Evolutionary conservation across 257 asterid genomes (phyloP), one percentile per base, ranked within the genome.

Genomic region (Plectranthus barbatus): DNA sequence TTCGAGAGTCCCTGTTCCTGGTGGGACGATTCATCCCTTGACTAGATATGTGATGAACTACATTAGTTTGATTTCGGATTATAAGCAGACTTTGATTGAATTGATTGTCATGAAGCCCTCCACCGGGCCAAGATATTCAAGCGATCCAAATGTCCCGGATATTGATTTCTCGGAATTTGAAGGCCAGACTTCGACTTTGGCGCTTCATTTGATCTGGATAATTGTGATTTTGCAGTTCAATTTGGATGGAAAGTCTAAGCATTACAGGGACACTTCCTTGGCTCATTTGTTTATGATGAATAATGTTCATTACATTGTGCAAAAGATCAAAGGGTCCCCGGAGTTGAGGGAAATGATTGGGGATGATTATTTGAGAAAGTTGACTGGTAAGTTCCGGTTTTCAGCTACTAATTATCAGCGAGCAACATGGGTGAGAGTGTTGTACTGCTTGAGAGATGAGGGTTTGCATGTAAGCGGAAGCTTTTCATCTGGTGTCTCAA

Each of bases 11-110:
- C 83, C 86, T 0, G 95, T 88, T 34, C 98, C 96, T 0, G 96
- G 96, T n/a, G 98, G 98, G 19, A 80, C 96, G 11, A 79, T 88
- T 62, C 98, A 91, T 78, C 98, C 96, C 24, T 69, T 91, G 76
- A 83, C 96, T 51, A 86, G 96, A 75, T 91, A 88, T 42, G 98
- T 91, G 72, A 91, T 91, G 98, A 88, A 91, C 20, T 91, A 91
- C 44, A 83, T 84, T 36, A 83, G 88, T 69, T 73, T 88, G 86
- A 88, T 91, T 56, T 78, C 95, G 9, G 96, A 86, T 60, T 91
- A 88, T 50, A 88, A 86, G 74, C 81, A 73, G 52, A 83, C 90
- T 13, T 49, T 91, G 76, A 67, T 64, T 21, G 92, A 84, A 61
- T 70, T 88, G 77, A 86, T 88, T 55, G 88, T 84, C 49, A 78